Percentiles rank a stretch among this genome's conserved stretches.
phyloP scores from a whole-genome alignment of 306 rosid genomes.

The Vigna radiata region DNA sequence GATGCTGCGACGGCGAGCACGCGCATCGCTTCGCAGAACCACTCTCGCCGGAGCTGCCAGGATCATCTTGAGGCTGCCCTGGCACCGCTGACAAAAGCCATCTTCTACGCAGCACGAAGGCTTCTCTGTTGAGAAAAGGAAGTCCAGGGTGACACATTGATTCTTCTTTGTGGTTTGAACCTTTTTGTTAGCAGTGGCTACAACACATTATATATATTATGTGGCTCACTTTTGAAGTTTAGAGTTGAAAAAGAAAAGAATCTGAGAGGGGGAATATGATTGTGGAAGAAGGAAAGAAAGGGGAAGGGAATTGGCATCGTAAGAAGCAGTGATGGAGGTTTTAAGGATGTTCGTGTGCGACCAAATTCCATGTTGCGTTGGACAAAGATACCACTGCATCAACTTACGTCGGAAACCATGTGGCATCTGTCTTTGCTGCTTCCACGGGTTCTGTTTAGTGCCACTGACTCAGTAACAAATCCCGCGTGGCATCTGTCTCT shows the following conservation, averaged over 20 bases:
- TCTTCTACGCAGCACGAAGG: conserved; percentile 40
- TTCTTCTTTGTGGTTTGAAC: conserved; percentile 10
- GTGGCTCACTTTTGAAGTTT: conserved; percentile 38
- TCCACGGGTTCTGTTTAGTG: conserved; percentile 30
- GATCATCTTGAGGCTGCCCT: conserved; percentile 37
- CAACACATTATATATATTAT: background rate
- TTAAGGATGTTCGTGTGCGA: background rate
- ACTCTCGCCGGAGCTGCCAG: background rate
- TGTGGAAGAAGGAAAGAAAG: conserved; percentile 48
- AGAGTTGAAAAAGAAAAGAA: conserved; percentile 57
- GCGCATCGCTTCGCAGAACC: conserved; percentile 50
- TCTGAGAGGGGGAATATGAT: conserved; percentile 10
- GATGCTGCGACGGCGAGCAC: conserved; percentile 86
- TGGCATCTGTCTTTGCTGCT: conserved; percentile 33
- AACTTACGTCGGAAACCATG: background rate
- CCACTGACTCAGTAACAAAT: background rate
- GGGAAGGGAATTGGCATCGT: conserved; percentile 43
- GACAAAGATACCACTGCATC: conserved; percentile 1
- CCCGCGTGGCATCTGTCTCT: background rate
- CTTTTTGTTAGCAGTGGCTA: background rate
- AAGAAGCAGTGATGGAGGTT: background rate
- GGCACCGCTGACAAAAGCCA: conserved; percentile 46
- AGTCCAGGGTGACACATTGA: conserved; percentile 67
- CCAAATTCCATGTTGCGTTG: background rate
- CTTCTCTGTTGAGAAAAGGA: conserved; percentile 47